Evolutionary conservation across 2,329 filamentous ascomycete species (phyloP), one percentile per base, ranked within the genome.

Genomic region (Clarireedia hainanense): DNA sequence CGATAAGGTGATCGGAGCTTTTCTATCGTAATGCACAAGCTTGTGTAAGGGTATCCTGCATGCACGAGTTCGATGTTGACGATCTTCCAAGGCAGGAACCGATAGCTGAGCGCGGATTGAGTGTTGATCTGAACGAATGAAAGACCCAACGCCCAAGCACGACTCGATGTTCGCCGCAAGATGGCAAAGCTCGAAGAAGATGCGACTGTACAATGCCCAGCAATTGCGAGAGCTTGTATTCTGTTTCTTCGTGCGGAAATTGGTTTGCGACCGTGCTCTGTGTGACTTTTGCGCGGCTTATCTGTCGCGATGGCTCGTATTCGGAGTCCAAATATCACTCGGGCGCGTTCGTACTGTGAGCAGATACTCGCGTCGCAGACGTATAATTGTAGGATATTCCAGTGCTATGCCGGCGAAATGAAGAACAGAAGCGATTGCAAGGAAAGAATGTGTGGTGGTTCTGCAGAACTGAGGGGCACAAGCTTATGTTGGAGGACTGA

Each of bases 281-380:
- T 47, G 45, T 52, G 49, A 51, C 49, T 24, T 47, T 20, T 37
- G 42, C 51, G 51, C 42, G 39, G 42, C 42, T 42, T 53, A 26
- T 53, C 34, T 30, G 51, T 48, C 43, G 40, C 50, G 40, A 52
- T 46, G 20, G 49, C 23, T 53, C 10, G 20, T 17, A 9, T 53
- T 48, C 51, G 39, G 27, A 20, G 42, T 53, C 30, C 10, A 12
- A 47, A 37, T 47, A 10, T 50, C 20, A 20, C 14, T 4, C 27
- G 12, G 34, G 26, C 51, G 51, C 43, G 1, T 20, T 37, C 9
- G 20, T 36, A 37, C 9, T 15, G 34, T 36, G 17, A 36, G 17
- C 17, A 7, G 24, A n/a, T 5, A 40, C 14, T 7, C 30, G n/a
- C 37, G 50, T 37, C 6, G 40, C 30, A 43, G 24, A 37, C 14